Conservation (phyloP, 306 rosid species). For the Castanopsis chinensis region DNA sequence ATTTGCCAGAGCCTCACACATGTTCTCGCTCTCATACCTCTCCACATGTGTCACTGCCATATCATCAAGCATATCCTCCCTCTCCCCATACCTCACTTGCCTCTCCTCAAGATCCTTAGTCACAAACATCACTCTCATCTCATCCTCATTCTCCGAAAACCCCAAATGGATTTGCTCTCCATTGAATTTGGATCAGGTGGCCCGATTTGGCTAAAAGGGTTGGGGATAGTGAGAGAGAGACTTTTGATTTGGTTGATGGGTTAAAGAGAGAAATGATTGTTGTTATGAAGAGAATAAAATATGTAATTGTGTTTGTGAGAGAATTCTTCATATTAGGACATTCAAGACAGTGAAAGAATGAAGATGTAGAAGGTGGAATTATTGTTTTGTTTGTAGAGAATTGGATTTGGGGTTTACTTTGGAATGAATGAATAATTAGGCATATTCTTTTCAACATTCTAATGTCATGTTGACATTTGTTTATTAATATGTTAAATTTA, state of each 20-base stretch:
- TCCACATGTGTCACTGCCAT: slow-evolving; percentile 46
- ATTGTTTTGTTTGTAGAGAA: too few species aligned
- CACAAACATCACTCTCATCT: slow-evolving; percentile 83
- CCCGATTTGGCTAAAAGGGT: slow-evolving; percentile 53
- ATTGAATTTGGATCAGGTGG: slow-evolving; percentile 41
- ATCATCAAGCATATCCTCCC: slow-evolving; percentile 26
- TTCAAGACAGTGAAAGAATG: not conserved
- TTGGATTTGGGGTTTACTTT: too few species aligned
- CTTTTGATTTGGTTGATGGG: slow-evolving; percentile 32
- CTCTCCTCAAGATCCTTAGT: slow-evolving; percentile 39
- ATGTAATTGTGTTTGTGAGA: too few species aligned
- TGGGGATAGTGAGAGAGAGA: slow-evolving; percentile 40
- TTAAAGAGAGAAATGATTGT: not conserved
- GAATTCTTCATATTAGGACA: slow-evolving; percentile 5
- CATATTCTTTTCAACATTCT: not conserved
- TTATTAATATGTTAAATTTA: too few species aligned
- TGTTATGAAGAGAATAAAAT: not conserved
- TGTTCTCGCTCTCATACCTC: slow-evolving; percentile 69
- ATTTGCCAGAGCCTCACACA: slow-evolving; percentile 86
- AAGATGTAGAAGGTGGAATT: not conserved
- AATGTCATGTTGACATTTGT: too few species aligned
- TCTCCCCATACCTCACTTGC: slow-evolving; percentile 53
- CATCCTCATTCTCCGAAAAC: slow-evolving; percentile 45
- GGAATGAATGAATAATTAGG: not conserved
- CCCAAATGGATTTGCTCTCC: slow-evolving; percentile 86